These are phyloP conservation scores for Cairneyella variabilis DNA, from an alignment of 495 filamentous ascomycete species.

Conservation along the genomic window DNA sequence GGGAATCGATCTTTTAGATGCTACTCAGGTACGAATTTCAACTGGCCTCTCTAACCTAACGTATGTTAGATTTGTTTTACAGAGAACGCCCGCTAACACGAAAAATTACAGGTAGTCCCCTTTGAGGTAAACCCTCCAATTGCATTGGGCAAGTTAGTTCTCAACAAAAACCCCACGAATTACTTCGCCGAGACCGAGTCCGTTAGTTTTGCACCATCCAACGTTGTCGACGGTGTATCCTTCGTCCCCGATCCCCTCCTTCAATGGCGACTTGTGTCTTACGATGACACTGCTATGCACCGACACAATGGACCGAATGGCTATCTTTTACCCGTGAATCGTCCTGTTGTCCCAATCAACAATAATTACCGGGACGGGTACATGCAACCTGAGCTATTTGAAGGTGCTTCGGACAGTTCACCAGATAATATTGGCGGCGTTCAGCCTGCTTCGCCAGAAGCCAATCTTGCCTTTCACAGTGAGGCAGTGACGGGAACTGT, in stretches of 20 bases:
- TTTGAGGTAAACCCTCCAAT: conserved; percentile 1
- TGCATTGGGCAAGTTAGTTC: conserved; percentile 5
- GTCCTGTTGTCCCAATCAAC: conserved; percentile 41
- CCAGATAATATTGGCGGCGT: conserved; percentile 5
- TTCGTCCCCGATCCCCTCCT: conserved; percentile 33
- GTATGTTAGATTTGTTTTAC: too few relatives aligned
- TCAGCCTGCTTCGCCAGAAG: background rate
- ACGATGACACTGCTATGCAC: conserved; percentile 13
- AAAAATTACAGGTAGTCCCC: conserved; percentile 2
- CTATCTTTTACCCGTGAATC: conserved; percentile 23
- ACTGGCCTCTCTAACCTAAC: too few relatives aligned
- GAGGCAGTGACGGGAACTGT: conserved; percentile 1
- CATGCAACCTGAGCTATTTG: conserved; percentile 8
- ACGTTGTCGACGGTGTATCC: conserved; percentile 14
- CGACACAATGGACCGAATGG: conserved; percentile 32
- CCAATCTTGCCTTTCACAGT: background rate
- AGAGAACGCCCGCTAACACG: background rate
- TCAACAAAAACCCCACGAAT: conserved; percentile 18
- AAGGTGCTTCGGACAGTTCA: background rate
- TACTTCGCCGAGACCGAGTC: conserved; percentile 20
- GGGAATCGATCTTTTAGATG: conserved; percentile 17
- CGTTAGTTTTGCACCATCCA: conserved; percentile 5
- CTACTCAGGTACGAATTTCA: conserved; percentile 7
- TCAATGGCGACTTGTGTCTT: conserved; percentile 15
- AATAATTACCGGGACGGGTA: conserved; percentile 29